Evolutionary conservation across 1,139 yeast genomes (phyloP), one percentile per base, ranked within the genome.

Genomic region (Taphrina confusa): DNA sequence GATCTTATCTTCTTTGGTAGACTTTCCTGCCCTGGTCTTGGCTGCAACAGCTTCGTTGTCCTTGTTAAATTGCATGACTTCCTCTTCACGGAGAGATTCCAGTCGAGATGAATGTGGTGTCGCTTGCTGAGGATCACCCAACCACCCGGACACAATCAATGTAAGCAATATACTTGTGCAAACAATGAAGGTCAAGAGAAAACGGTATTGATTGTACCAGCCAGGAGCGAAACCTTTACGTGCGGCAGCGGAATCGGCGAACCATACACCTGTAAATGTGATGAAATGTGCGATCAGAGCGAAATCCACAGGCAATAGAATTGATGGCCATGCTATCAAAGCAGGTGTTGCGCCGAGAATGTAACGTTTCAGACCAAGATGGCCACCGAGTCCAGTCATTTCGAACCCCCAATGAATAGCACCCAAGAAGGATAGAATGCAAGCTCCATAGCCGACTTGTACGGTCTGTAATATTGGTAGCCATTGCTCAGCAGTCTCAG

Each of bases 331-430:
- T 5, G 61, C 61, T 9, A 58, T 37, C 18, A 58, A 37, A 11
- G 61, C 36, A 9, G 61, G 54, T n/a, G 40, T 36, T 9, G 54
- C 61, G 11, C 59, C 61, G 28, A 42, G 44, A 11, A 46, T 8
- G 28, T 56, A 56, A 3, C 61, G 44, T 16, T 39, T 37, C 16
- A 34, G 22, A 16, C 59, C 58, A 9, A 40, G 22, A 23, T 40
- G 40, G 3, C 59, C 61, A 34, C 61, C 61, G 33, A 25, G 54
- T 9, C 54, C 54, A 25, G 61, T 28, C 23, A 58, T 44, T 18
- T 58, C 61, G 16, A 58, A 46, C 9, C 61, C 61, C 61, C 61
- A 58, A 42, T 58, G 61, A 39, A 58, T 52, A 6, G 61, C 61
- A 3, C 61, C 61, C 4, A 58, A 31, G 37, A 58, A 51, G 8